Evolutionary conservation across 1,139 yeast species (phyloP).

Genomic region (Hyphopichia pseudoburtonii): DNA sequence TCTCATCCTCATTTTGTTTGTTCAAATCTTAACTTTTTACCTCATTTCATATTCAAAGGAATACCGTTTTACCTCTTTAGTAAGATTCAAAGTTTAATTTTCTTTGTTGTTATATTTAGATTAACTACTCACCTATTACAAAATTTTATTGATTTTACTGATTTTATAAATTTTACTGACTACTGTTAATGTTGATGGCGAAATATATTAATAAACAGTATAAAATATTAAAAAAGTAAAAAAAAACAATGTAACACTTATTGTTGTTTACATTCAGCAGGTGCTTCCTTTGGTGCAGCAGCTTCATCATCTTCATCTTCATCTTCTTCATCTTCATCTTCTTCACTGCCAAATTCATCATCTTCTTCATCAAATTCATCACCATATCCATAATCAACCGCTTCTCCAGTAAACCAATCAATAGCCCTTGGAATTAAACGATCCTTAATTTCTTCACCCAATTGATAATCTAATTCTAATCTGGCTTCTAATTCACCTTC

Average conservation of each 20-base stretch:
- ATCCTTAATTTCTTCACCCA: constrained; percentile 96
- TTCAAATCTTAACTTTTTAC: too few relatives aligned
- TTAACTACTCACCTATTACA: too few relatives aligned
- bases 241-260: constrained; percentile 13
- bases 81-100: too few relatives aligned
- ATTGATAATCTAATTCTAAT: constrained; percentile 88
- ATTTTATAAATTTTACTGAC: too few relatives aligned
- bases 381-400: constrained; percentile 60
- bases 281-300: constrained; percentile 52
- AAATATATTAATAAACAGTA: background rate
- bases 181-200: too few relatives aligned
- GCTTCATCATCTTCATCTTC: constrained; percentile 52
- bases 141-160: too few relatives aligned
- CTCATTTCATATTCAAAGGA: too few relatives aligned
- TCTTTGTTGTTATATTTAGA: too few relatives aligned
- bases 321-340: constrained; percentile 37
- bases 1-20: too few relatives aligned
- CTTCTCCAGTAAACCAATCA: constrained; percentile 98
- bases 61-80: too few relatives aligned
- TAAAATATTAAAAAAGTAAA: background rate
- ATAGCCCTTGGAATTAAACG: constrained; percentile 93
- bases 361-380: constrained; percentile 49
- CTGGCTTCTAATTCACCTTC: constrained; percentile 72
- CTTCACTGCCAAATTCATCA: constrained; percentile 51
- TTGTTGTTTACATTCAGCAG: constrained; percentile 88